A percentile compares a stretch with the other conserved stretches of the same genome.
Evolutionary conservation across 805 yeast genomes (phyloP).

Genomic region (Metschnikowia anglica): DNA sequence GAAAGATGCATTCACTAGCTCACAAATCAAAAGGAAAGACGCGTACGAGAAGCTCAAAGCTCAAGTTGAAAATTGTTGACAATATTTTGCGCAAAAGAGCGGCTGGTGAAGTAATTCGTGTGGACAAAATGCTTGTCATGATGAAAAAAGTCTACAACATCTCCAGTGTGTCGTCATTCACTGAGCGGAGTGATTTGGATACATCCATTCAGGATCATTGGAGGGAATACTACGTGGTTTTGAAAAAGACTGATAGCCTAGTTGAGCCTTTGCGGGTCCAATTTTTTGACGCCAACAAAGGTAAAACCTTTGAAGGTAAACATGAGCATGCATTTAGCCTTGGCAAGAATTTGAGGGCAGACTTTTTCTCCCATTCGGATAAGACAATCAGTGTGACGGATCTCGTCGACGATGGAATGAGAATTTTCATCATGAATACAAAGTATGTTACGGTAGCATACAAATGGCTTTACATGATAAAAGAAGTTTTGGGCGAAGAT

Average conservation of each 20-base stretch:
- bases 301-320: constrained; percentile 22
- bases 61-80: constrained; percentile 23
- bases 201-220: constrained; percentile 67
- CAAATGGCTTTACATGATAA: constrained; percentile 63
- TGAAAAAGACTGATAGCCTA: constrained; percentile 55
- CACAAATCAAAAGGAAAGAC: constrained; percentile 24
- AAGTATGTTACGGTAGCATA: constrained; percentile 53
- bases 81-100: constrained; percentile 21
- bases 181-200: constrained; percentile 52
- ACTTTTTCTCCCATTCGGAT: constrained; percentile 65
- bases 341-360: constrained; percentile 31
- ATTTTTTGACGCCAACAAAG: constrained; percentile 51
- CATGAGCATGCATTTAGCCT: constrained; percentile 27
- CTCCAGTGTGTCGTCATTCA: constrained; percentile 25
- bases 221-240: constrained; percentile 76
- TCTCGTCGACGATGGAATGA: constrained; percentile 23
- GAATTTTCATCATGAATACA: constrained; percentile 55
- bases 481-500: constrained; percentile 42
- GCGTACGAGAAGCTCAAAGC: constrained; percentile 15
- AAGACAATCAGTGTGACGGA: constrained; percentile 59
- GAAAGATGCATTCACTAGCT: constrained; percentile 27
- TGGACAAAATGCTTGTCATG: constrained; percentile 69
- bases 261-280: constrained; percentile 60
- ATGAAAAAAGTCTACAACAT: constrained; percentile 43
- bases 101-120: constrained; percentile 62